Evolutionary conservation across 495 filamentous ascomycete genomes (phyloP).

Genomic region (Bryoglossum gracile): DNA sequence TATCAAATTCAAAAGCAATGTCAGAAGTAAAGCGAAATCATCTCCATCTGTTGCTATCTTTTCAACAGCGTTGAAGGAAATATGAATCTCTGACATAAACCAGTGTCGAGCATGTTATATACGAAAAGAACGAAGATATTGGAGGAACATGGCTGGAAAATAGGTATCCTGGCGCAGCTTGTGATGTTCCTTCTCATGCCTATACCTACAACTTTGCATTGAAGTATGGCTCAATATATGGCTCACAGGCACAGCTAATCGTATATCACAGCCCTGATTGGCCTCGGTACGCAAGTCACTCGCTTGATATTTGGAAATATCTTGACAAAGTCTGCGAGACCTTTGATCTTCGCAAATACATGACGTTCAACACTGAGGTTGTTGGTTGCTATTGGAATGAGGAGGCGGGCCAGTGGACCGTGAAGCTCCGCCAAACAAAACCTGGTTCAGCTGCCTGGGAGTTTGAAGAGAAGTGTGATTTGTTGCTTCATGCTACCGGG

Average conservation of each 20-base stretch:
- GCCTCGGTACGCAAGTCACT: constrained; percentile 31
- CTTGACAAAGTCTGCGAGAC: constrained; percentile 31
- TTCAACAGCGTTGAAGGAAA: constrained; percentile 29
- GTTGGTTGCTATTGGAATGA: constrained; percentile 18
- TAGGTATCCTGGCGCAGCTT: constrained; percentile 32
- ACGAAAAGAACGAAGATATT: constrained; percentile 71
- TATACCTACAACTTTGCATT: constrained; percentile 35
- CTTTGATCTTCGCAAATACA: constrained; percentile 43
- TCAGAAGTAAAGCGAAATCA: constrained; percentile 16
- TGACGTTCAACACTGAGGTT: constrained; percentile 27
- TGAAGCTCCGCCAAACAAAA: constrained; percentile 14
- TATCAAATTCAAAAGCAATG: constrained; percentile 44
- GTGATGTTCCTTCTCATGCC: constrained; percentile 45
- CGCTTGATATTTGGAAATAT: constrained; percentile 33
- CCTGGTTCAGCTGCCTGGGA: constrained; percentile 12
- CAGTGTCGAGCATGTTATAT: constrained; percentile 52
- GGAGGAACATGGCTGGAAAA: constrained; percentile 57
- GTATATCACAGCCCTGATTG: constrained; percentile 26
- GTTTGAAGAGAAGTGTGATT: constrained; percentile 19
- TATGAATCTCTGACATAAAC: constrained; percentile 15
- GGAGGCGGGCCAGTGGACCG: constrained; percentile 12
- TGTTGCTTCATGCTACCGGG: constrained; percentile 24
- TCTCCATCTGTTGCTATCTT: constrained; percentile 22
- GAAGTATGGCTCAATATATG: constrained; percentile 4
- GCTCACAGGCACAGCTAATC: neutral